Percentiles rank a stretch among this genome's conserved stretches.
These are phyloP conservation scores for Septoria linicola DNA, from an alignment of 2,329 filamentous ascomycete species.

Conservation along the genomic window DNA sequence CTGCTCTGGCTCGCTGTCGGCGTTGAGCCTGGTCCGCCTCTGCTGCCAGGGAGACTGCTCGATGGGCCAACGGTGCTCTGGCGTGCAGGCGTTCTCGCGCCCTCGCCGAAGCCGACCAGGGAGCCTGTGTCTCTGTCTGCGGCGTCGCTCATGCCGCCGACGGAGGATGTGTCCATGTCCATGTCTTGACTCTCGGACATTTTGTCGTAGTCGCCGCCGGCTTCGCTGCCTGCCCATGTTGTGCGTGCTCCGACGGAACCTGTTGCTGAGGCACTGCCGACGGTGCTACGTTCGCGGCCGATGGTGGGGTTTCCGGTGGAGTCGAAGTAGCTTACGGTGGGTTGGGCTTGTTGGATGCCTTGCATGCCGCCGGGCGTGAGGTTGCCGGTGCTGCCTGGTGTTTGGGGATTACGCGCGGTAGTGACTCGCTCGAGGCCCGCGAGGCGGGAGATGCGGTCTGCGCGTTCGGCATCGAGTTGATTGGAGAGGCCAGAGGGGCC, in stretches of 20 bases:
- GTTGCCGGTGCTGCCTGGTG: constrained; percentile 43
- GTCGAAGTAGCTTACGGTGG: constrained; percentile 72
- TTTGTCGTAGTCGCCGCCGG: constrained; percentile 55
- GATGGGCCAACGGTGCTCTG: constrained; percentile 61
- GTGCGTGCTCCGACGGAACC: constrained; percentile 69
- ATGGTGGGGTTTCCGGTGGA: constrained; percentile 64
- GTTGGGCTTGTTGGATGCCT: constrained; percentile 12
- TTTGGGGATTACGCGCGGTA: constrained; percentile 59
- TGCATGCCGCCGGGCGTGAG: constrained; percentile 25
- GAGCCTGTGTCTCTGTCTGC: constrained; percentile 65
- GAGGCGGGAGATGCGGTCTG: constrained; percentile 90
- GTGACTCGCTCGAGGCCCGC: constrained; percentile 87
- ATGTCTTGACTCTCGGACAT: constrained; percentile 58
- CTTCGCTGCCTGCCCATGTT: constrained; percentile 68
- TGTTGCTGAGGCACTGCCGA: constrained; percentile 86
- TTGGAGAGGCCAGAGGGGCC: constrained; percentile 50
- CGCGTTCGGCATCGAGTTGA: constrained; percentile 50
- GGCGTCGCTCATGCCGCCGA: constrained; percentile 82
- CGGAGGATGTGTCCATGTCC: constrained; percentile 55
- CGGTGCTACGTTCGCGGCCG: constrained; percentile 76
- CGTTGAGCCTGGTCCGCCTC: constrained; percentile 52
- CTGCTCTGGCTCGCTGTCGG: constrained; percentile 42
- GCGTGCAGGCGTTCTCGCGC: constrained; percentile 60
- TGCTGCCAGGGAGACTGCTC: constrained; percentile 48
- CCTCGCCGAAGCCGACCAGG: constrained; percentile 89